Evolutionary conservation across 176 grass and related monocot species (phyloP).

Genomic region (Triticum timopheevii): DNA sequence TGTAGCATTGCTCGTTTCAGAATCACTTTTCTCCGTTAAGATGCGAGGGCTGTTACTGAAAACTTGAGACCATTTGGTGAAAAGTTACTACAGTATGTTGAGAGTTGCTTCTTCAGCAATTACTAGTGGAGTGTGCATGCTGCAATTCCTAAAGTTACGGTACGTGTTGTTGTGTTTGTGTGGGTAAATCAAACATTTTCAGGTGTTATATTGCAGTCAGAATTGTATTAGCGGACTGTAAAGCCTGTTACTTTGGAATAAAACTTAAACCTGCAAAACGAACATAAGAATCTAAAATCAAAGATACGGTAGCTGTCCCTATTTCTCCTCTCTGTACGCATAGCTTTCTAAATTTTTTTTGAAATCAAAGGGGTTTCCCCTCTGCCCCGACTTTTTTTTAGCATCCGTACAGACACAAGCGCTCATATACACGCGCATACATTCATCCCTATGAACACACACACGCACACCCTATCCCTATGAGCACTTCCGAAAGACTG

Average conservation of each 20-base stretch:
- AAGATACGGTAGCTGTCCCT: neutral
- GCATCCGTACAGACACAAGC: no score
- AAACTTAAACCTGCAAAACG: no score
- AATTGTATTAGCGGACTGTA: no score
- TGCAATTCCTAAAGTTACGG: neutral
- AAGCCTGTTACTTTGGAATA: no score
- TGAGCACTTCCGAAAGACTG: no score
- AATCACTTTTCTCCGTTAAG: neutral
- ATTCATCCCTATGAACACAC: no score
- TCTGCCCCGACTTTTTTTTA: no score
- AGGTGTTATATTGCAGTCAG: neutral
- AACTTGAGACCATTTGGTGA: neutral
- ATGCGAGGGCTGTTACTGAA: neutral
- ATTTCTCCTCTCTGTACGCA: neutral
- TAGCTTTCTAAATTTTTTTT: neutral
- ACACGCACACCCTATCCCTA: no score
- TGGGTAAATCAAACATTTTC: neutral
- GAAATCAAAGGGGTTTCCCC: no score
- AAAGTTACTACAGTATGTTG: neutral
- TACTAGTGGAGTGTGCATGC: neutral
- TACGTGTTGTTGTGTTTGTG: neutral
- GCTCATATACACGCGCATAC: no score
- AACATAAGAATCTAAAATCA: neutral
- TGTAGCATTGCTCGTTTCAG: neutral
- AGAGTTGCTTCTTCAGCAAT: conserved; percentile 17